Base-by-base conservation (phyloP, 495 filamentous ascomycete species). In the Penicillium maclennaniae region DNA sequence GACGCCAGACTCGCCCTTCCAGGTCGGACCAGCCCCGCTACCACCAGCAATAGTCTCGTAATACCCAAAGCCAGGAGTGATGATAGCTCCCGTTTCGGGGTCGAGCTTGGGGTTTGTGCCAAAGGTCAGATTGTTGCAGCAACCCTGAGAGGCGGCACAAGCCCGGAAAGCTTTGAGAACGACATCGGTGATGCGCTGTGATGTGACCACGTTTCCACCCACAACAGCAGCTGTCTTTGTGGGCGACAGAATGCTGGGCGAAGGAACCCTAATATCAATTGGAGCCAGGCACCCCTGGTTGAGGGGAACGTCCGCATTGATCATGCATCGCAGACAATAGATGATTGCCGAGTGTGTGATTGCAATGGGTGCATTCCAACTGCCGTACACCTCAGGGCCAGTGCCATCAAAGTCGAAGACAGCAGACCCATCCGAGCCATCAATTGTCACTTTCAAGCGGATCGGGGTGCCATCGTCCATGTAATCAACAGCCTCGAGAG, bases 391-490 rank as follows among this genome's bases (percentile, higher is more conserved):
- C 69, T 98, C 87, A 2, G 91, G 87, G 0, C 93, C 93, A 1
- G 93, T 98, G 28, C 74, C 74, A 1, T 57, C 78, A 69, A 98
- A 98, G 68, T 98, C 91, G 69, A 98, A 97, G 9, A 89, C 74
- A 0, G 93, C 93, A 53, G 95, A 91, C 23, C 93, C 93, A 50
- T 88, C 85, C 9, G 84, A 79, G 0, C 82, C 81, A 70, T 96
- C 84, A 67, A 98, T 97, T 25, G 84, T 87, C 44, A 98, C 79
- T 45, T 86, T 88, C 17, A 98, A 79, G 38, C 79, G 77, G 64
- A 98, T 97, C 0, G 92, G 92, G 20, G 85, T 89, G 36, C 93
- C 93, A 66, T 98, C 93, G 67, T 98, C 93, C 93, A 98, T 97
- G 70, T 87, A 91, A 63, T 98, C 93, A 4, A 86, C 76, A 0